Evolutionary conservation across 345 rosid genomes (phyloP), one percentile per base, ranked within the genome.

Genomic region (Linum tenue): DNA sequence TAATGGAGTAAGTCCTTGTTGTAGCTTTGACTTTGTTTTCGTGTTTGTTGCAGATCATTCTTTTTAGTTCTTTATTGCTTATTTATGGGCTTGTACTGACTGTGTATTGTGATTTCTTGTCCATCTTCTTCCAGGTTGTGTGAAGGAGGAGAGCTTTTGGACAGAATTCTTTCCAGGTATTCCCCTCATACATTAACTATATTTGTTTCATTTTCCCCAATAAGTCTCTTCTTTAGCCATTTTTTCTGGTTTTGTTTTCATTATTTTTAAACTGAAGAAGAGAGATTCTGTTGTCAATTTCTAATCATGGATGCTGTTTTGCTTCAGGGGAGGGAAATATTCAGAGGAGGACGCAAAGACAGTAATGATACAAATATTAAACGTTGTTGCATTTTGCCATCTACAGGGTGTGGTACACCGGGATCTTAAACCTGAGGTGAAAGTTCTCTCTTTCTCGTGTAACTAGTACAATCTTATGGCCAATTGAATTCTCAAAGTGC

Each of bases 361-460:
- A 37, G 87, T 89, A 53, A 68, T 91, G 77, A 76, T 83, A 63
- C 95, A 91, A 72, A 86, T 95, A 67, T 79, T 95, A 77, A 79
- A 81, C 41, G 94, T 87, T 39, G 91, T 89, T 75, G 81, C 99
- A 3, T 95, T 85, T 81, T 95, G 88, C 68, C 98, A 91, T 81
- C 90, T 91, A 74, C 94, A 95, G 81, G 99, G 98, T 48, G 98
- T 91, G 76, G 96, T 91, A 59, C 98, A 95, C 55, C 92, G 98
- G 71, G 99, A 95, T 76, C 74, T 95, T 51, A 89, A 95, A 72
- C 98, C 99, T 3, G 98, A 95, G 96, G 98, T 91, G 38, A 57
- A 37, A 31, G 22, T 37, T 10, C 1, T 37, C 3, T 31, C 38
- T 57, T 57, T 37, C 22, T 57, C 37, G 22, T 17, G 8, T 57